Evolutionary conservation across 352 stramenopile species (phyloP), one percentile per base, ranked within the genome.

Genomic region (Phytophthora pisi): DNA sequence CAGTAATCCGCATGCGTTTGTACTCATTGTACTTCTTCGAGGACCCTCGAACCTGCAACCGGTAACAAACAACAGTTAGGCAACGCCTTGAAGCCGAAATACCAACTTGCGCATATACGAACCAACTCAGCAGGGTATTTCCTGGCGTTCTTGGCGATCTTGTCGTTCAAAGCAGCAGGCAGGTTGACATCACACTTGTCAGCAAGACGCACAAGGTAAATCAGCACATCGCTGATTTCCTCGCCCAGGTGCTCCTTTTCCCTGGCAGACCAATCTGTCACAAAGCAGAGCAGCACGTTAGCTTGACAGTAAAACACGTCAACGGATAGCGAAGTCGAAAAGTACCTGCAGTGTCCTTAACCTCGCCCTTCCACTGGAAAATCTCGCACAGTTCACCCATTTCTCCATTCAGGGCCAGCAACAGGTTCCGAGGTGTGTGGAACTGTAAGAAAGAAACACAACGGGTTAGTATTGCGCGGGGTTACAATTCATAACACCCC

Each of bases 191-290:
- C 80, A 66, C 94, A 98, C 43, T 89, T 89, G 68, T 98, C 89
- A 74, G 95, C 91, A n/a, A 99, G 84, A 26, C 91, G 89, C n/a
- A 99, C 82, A 13, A 98, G 75, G 66, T 99, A 99, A 67, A 99
- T 98, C 45, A 97, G 75, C 50, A 99, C 96, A 78, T 99, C 97
- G 20, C 96, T 97, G 24, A 99, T 84, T 79, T 99, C 97, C 72
- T 99, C 95, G 26, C 91, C 94, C 4, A 99, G 64, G 59, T 98
- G 95, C 54, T 96, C 88, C 15, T 93, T 77, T 55, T 98, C 86
- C 20, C 94, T 82, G 3, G 77, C 46, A 11, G 74, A 86, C 85
- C 78, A 96, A 56, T 89, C 88, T 89, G 60, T 51, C 11, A 24
- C 23, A n/a, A 61, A 23, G 49, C 51, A 61, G 36, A 49, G 45